Evolutionary conservation across 2,329 filamentous ascomycete species (phyloP).

Genomic region (Emergomyces orientalis): DNA sequence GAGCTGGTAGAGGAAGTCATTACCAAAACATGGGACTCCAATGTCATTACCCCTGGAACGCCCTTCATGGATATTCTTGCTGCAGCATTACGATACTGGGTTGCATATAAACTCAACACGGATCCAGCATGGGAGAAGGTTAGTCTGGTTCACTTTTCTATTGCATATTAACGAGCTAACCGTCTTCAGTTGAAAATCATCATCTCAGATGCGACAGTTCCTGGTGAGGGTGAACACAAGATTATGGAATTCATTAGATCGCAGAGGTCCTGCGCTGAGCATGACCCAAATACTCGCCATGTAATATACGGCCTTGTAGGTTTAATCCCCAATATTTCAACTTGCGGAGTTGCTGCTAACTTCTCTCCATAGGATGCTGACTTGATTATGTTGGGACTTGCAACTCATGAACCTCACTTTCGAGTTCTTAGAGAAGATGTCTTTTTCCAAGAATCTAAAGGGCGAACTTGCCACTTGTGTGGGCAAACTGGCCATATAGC

Average conservation of each 20-base stretch:
- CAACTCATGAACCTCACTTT: slow-evolving; percentile 95
- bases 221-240: slow-evolving; percentile 97
- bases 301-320: slow-evolving; percentile 81
- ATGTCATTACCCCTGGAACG: slow-evolving; percentile 86
- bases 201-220: slow-evolving; percentile 95
- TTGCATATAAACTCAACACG: slow-evolving; percentile 92
- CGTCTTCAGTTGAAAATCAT: slow-evolving; percentile 68
- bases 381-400: slow-evolving; percentile 95
- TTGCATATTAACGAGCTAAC: slow-evolving; percentile 18
- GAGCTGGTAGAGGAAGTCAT: slow-evolving; percentile 52
- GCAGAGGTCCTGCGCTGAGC: slow-evolving; percentile 78
- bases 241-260: slow-evolving; percentile 98
- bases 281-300: slow-evolving; percentile 93
- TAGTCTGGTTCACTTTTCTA: slow-evolving; percentile 12
- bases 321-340: slow-evolving; percentile 1
- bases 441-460: slow-evolving; percentile 79
- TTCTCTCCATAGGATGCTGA: slow-evolving; percentile 60
- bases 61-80: slow-evolving; percentile 98
- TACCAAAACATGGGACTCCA: slow-evolving; percentile 88
- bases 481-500: slow-evolving; percentile 88
- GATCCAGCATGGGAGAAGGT: slow-evolving; percentile 86
- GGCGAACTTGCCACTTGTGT: slow-evolving; percentile 75
- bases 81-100: slow-evolving; percentile 86
- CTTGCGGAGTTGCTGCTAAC: slow-evolving; percentile 19
- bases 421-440: slow-evolving; percentile 94